Evolutionary conservation across 768 basidiomycete genomes (phyloP), one percentile per base, ranked within the genome.

Genomic region (Lactarius indigo): DNA sequence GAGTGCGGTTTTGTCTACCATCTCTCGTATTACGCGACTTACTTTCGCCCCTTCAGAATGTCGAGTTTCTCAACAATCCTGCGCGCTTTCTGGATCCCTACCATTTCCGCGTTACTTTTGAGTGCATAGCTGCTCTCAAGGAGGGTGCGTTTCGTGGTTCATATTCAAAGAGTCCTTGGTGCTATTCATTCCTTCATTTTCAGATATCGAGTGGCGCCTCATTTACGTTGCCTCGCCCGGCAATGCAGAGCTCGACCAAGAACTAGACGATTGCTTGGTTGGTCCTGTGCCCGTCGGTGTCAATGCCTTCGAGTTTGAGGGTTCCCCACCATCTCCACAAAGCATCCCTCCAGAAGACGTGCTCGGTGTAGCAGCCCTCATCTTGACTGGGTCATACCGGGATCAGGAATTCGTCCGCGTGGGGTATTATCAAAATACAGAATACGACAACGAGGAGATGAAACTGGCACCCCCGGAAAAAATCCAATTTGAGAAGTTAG

Each of bases 341-440:
- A 89, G 87, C 72, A 95, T 98, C 70, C 96, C 95, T 2, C 73
- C 85, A 37, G 88, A 92, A 68, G 96, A 98, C 74, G 92, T 96
- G 37, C 84, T 99, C 15, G 97, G 97, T 56, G 96, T 99, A 20
- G 93, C 96, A 2, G 97, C 96, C 7, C 89, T 98, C 74, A 98
- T 99, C 73, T 85, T 99, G 60, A 98, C 96, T 0, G 97, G 94
- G 8, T 92, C 92, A 13, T 99, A 98, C 78, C 87, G 88, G 44
- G 96, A 98, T 60, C 96, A 97, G 73, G 97, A 98, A 76, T 99
- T 99, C 74, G 96, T 99, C n/a, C 88, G 96, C 56, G 96, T 99
- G 31, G 97, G 97, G 8, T 98, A 99, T 76, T 99, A 99, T 77
- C 97, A 98, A 78, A 96, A 98, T 74, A 98, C 96, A 30, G 96